phyloP scores from a whole-genome alignment of 768 basidiomycete genomes.

The Peribolospora kevripleyi region DNA sequence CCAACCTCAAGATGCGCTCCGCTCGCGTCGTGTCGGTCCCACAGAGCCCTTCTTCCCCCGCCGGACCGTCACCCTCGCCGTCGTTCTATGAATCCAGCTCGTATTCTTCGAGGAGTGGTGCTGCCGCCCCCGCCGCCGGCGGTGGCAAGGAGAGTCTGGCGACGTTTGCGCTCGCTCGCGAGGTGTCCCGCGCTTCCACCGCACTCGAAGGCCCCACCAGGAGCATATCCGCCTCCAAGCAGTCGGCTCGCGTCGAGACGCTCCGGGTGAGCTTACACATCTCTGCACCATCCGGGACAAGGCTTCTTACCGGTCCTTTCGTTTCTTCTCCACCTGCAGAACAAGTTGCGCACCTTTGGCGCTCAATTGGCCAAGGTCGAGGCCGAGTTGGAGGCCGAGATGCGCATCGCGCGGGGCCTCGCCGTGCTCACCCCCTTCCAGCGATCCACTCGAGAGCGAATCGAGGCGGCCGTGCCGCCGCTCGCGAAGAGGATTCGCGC shows the following conservation, averaged over 20 bases:
- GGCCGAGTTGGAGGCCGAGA: constrained; percentile 36
- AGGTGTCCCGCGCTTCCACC: no score
- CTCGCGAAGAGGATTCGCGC: constrained; percentile 41
- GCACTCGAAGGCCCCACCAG: no score
- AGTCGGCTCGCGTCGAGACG: constrained; percentile 7
- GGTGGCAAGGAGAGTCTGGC: no score
- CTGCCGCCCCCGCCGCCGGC: no score
- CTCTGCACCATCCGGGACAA: neutral
- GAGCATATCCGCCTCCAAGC: no score
- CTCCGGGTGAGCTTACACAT: constrained; percentile 12
- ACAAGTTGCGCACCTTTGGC: constrained; percentile 43
- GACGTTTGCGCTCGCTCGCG: no score
- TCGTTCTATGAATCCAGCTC: no score
- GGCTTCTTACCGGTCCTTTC: neutral
- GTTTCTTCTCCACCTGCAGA: constrained; percentile 22
- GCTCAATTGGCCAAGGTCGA: constrained; percentile 31
- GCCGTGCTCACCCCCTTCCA: constrained; percentile 71
- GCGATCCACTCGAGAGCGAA: constrained; percentile 50
- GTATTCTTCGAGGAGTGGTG: no score
- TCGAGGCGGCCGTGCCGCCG: constrained; percentile 35
- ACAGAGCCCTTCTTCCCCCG: no score
- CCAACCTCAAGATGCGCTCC: constrained; percentile 56
- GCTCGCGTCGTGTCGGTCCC: constrained; percentile 8
- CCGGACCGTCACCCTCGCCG: no score
- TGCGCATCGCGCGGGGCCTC: constrained; percentile 56